Base-by-base conservation (phyloP, 1,284 basidiomycete species). In the Ganoderma boninense region DNA sequence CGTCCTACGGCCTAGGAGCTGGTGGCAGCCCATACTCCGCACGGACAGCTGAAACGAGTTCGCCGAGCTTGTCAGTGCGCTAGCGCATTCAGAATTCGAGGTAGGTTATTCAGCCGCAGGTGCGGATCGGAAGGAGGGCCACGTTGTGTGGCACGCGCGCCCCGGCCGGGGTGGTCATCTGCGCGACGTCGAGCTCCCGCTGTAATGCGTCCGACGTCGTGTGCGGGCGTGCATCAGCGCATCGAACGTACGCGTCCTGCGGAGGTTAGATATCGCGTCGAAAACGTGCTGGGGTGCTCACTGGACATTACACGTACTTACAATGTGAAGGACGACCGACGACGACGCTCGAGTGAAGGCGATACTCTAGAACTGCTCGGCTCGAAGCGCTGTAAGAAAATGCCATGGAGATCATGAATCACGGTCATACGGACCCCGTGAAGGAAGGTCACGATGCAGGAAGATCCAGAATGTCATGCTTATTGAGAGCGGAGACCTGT, bases 401-500 rank as follows among this genome's bases (percentile, higher is more conserved):
- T 32, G 54, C 54, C 54, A 35, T 18, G 14, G 54, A 57, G 54
- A 57, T 57, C 16, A 57, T 32, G 54, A 29, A 57, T 57, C 29
- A 35, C 32, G 29, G 35, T 57, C 54, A 57, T 35, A 57, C 16
- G 54, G 32, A 35, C 54, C 16, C 54, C 29, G 29, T 35, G 54
- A 13, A 57, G 18, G 54, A 57, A 14, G 23, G 18, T n/a, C 44
- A n/a, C 14, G 14, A 2, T n/a, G 44, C 20, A 46, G 44, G 44
- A n/a, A 10, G 49, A 26, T 54, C 49, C 23, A 35, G 32, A 35
- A 35, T 57, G 54, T 20, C 32, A 57, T 57, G 54, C 26, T 57
- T 57, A 35, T 57, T 57, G 54, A 57, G 54, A 57, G 54, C 54
- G 54, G 32, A 57, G 29, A 57, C 29, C 29, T 35, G 54, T 20